A percentile compares a stretch with the other conserved stretches of the same genome.
Evolutionary conservation across 495 filamentous ascomycete genomes (phyloP).

Genomic region (Bryoglossum gracile): DNA sequence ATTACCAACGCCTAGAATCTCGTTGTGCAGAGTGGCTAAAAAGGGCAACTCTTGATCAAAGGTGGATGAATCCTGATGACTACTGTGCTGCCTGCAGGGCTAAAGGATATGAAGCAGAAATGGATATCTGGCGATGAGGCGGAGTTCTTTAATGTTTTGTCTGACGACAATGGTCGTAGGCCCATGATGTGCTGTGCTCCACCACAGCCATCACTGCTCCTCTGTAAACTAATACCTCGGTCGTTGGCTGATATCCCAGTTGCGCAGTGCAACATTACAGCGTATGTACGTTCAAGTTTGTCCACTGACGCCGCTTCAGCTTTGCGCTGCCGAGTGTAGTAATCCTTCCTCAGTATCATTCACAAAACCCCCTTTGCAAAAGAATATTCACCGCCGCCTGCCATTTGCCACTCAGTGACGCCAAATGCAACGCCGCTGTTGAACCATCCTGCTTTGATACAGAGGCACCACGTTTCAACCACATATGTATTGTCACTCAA

Average conservation of each 20-base stretch:
- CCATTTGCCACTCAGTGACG: not conserved
- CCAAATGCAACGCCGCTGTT: not conserved
- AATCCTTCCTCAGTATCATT: conserved; percentile 8
- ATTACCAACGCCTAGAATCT: conserved; percentile 7
- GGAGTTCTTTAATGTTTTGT: conserved; percentile 4
- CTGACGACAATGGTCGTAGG: conserved; percentile 1
- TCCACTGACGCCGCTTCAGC: conserved; percentile 2
- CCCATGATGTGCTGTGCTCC: not conserved
- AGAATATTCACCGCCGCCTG: conserved; percentile 4
- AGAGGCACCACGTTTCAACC: conserved; percentile 7
- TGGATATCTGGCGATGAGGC: conserved; percentile 3
- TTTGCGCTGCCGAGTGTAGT: conserved; percentile 3
- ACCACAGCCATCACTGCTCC: not conserved
- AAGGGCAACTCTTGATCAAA: conserved; percentile 9
- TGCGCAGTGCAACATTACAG: not conserved
- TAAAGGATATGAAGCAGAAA: conserved; percentile 7
- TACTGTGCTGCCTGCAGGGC: not conserved
- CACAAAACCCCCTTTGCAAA: conserved; percentile 3
- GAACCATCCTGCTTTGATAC: not conserved
- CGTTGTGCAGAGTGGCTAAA: conserved; percentile 6
- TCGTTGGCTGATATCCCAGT: conserved; percentile 6
- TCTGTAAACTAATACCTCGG: conserved; percentile 4
- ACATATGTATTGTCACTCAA: conserved; percentile 9
- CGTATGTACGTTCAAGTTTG: conserved; percentile 4
- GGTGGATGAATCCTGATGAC: conserved; percentile 8